Base-by-base conservation (phyloP, 2,329 filamentous ascomycete species). In the Atkinsonella texensis region DNA sequence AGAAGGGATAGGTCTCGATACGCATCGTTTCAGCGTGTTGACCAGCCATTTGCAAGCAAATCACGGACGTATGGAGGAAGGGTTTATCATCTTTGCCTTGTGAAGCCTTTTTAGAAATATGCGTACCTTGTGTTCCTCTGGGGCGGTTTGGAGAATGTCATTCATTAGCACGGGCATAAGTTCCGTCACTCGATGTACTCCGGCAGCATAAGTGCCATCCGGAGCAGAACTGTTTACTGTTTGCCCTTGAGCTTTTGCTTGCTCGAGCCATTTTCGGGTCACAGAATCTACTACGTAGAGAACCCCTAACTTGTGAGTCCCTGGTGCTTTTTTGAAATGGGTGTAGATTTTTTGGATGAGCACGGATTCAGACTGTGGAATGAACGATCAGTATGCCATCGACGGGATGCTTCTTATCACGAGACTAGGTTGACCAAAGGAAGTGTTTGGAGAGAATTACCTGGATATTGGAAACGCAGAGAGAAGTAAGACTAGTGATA, bases 271-370 rank as follows among this genome's bases (percentile, higher is more conserved):
- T 75, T 94, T 91, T 72, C 93, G 89, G 70, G 90, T 91, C 80
- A 98, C 90, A 76, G 91, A 95, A 79, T 98, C 93, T 90, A 98
- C 88, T 74, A 97, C 90, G 84, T 98, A 98, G 74, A 98, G 84
- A 66, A 96, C 90, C 73, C 93, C 93, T 70, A 98, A 80, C 74
- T 98, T 98, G 80, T 98, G 91, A 68, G 89, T 95, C 67, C 83
- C 83, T 54, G 89, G 88, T 60, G 90, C 85, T 71, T 93, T 95
- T 72, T 94, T 95, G 79, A 97, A 94, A 65, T 96, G 90, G 59
- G 90, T 94, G 73, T 87, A 95, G 64, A 98, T 85, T 69, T 95
- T 96, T 69, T 95, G 89, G 62, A 97, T 88, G 65, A 98, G 83
- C 62, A 90, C 83, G 51, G 89, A 93, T 74, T 97, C 91, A 70